These are phyloP conservation scores for Syzygium grande DNA, from an alignment of 345 rosid genomes.

Conservation along the genomic window DNA sequence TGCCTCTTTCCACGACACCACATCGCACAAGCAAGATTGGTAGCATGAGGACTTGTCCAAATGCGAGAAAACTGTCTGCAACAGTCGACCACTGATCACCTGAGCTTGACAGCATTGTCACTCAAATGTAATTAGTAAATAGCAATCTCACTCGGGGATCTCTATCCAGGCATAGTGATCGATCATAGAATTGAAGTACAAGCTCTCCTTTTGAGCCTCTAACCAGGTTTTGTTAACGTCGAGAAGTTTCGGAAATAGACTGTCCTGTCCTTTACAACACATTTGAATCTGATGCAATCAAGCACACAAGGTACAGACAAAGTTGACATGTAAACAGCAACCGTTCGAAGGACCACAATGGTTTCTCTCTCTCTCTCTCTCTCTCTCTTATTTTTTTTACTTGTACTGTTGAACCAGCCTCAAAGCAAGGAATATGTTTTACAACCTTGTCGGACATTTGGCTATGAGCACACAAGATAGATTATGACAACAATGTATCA, in stretches of 20 bases:
- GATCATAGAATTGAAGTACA: background rate
- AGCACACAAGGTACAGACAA: background rate
- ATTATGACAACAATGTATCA: background rate
- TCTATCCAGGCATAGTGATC: background rate
- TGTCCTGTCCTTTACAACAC: background rate
- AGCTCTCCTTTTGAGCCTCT: background rate
- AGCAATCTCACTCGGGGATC: background rate
- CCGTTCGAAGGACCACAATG: background rate
- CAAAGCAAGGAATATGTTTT: background rate
- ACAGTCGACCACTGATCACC: background rate
- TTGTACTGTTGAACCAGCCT: background rate
- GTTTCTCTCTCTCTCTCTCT: background rate
- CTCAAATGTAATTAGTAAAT: background rate
- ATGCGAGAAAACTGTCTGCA: background rate
- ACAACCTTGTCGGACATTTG: background rate
- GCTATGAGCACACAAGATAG: background rate
- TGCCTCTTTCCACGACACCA: constrained; percentile 11
- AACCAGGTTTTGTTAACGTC: background rate
- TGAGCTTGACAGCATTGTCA: background rate
- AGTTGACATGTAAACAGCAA: background rate
- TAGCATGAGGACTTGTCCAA: background rate
- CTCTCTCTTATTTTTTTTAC: background rate
- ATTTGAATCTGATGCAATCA: background rate
- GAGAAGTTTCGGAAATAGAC: background rate
- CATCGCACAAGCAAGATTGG: background rate